These are phyloP conservation scores for Monosporozyma solicola DNA, from an alignment of 805 yeast species.

Conservation along the genomic window DNA sequence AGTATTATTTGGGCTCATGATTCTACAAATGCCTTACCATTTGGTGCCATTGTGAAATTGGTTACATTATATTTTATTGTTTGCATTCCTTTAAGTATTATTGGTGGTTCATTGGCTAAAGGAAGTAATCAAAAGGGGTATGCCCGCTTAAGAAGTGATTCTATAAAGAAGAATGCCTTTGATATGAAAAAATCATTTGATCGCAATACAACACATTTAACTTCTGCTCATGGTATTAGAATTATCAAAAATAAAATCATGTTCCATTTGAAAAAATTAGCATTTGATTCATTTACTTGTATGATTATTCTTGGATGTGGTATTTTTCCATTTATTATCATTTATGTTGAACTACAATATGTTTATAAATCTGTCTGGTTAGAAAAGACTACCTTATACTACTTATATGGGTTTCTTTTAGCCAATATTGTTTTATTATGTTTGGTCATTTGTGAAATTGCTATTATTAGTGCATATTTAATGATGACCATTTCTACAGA, in stretches of 20 bases:
- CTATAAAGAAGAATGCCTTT: background rate
- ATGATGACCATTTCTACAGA: constrained; percentile 33
- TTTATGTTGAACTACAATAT: constrained; percentile 68
- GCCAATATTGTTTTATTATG: constrained; percentile 50
- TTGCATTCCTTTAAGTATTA: constrained; percentile 65
- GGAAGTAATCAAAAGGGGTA: background rate
- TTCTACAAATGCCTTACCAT: constrained; percentile 69
- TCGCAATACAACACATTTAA: background rate
- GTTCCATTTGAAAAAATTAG: background rate
- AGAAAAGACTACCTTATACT: constrained; percentile 69
- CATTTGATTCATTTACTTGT: constrained; percentile 3
- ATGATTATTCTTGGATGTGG: constrained; percentile 36
- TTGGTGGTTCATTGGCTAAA: constrained; percentile 47
- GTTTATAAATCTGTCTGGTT: constrained; percentile 72
- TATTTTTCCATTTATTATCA: constrained; percentile 65
- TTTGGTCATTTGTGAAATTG: constrained; percentile 59
- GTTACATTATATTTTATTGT: constrained; percentile 50
- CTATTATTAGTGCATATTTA: constrained; percentile 59
- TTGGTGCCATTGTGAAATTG: constrained; percentile 58
- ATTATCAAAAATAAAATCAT: background rate
- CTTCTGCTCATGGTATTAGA: background rate
- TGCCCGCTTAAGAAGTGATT: constrained; percentile 4
- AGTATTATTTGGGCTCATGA: constrained; percentile 67
- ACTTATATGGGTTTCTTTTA: constrained; percentile 69
- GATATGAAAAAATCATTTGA: background rate